Evolutionary conservation across 2,329 filamentous ascomycete genomes (phyloP), one percentile per base, ranked within the genome.

Genomic region (Hymenoscyphus occultus): DNA sequence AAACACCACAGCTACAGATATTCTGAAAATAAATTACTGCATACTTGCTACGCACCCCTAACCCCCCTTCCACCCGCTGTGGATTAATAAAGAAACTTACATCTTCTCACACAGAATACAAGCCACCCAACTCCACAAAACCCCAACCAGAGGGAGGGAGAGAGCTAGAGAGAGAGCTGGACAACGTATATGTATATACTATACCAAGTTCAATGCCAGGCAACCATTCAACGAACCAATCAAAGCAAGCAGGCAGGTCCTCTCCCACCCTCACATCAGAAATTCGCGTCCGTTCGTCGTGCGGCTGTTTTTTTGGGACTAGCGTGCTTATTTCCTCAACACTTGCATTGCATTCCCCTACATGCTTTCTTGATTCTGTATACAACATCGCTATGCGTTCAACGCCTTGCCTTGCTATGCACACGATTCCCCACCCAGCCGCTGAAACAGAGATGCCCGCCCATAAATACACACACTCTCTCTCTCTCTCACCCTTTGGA

Each of bases 391-490:
- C 54, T 54, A 60, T 58, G 64, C 64, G 22, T 42, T 62, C 56
- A 67, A 67, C 63, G 63, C 65, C 65, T 45, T 13, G 63, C 65
- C 65, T 56, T 13, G 32, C 22, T 57, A 67, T 65, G 65, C 57
- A n/a, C 35, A 51, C 19, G 19, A 22, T 54, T 19, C 3, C 28
- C 45, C 16, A 45, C 32, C 39, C 31, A 65, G 35, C 40, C 39
- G 39, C 39, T n/a, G 5, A 42, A 22, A 28, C 22, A 42, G 35
- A 31, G 16, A 19, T 19, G n/a, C 14, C 6, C 35, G 6, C n/a
- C 58, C 39, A 31, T 31, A 28, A 19, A 40, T 40, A 19, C 19
- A 58, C n/a, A 39, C 19, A 7, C 42, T 22, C 5, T 19, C 16
- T 6, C 10, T 3, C 28, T 3, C 28, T 28, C 28, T 28, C 28